Conservation (phyloP, 805 yeast species). For the Saccharomycopsis microspora region DNA sequence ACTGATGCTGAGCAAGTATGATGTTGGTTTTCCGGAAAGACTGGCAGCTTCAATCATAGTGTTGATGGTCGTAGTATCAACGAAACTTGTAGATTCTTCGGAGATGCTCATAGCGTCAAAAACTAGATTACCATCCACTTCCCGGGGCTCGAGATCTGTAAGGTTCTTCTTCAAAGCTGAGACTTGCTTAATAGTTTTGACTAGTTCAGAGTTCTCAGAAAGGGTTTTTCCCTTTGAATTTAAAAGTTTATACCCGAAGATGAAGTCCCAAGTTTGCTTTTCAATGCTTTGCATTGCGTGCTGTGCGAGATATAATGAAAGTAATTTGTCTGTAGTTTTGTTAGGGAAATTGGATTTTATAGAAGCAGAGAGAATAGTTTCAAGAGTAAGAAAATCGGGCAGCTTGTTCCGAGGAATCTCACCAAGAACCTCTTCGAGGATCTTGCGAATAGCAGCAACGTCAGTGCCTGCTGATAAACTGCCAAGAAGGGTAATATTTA, state of each 20-base stretch:
- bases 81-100: constrained; percentile 1
- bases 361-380: background rate
- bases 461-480: too few relatives aligned
- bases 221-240: background rate
- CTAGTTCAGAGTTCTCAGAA: background rate
- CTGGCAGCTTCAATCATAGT: constrained; percentile 4
- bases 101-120: background rate
- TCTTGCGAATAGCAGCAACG: too few relatives aligned
- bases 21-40: constrained; percentile 4
- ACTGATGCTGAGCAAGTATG: constrained; percentile 11
- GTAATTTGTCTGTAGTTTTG: background rate
- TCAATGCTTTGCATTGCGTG: constrained; percentile 1
- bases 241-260: too few relatives aligned
- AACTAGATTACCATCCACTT: constrained; percentile 1
- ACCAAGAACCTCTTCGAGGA: too few relatives aligned
- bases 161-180: too few relatives aligned
- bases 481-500: too few relatives aligned
- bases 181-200: too few relatives aligned
- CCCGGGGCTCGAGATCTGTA: background rate
- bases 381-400: background rate
- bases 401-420: background rate
- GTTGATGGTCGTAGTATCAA: constrained; percentile 8
- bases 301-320: background rate
- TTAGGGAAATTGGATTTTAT: background rate
- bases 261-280: too few relatives aligned